Evolutionary conservation across 2,329 filamentous ascomycete species (phyloP), one percentile per base, ranked within the genome.

Genomic region (Aspergillus uvarum): DNA sequence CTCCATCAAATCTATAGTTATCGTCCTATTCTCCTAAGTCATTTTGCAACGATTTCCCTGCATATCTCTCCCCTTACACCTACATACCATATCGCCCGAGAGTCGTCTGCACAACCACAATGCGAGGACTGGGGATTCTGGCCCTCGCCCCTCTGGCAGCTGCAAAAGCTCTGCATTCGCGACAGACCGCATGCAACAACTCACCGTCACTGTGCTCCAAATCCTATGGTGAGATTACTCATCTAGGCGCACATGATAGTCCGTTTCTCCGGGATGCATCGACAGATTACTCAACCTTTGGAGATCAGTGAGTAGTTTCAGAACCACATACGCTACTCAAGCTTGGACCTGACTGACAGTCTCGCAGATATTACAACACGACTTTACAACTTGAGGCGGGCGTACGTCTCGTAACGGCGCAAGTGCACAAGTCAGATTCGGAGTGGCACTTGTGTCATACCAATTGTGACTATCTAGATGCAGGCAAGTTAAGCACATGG

Each of bases 231-330:
- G 86, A 89, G 66, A 84, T 95, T 67, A 93, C 90, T 3, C 84
- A 93, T 73, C 85, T 94, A 70, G 90, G 90, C 22, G 89, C 89
- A 19, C 90, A 93, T 77, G 84, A 92, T 76, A 87, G 85, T 62
- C 82, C 89, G 11, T 93, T 92, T 72, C 74, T 92, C 48, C 82
- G 89, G 53, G 87, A 91, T 68, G 73, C 78, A 26, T 82, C 81
- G 58, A 89, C 86, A 0, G 79, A 77, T 61, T 85, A 88, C 73
- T 86, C 85, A 26, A 74, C 86, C 2, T 83, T 87, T 2, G 89
- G 88, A 5, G 90, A 92, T 73, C 90, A 93, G 76, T 91, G 81
- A 68, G 73, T 69, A 53, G 26, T n/a, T 24, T 21, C 24, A 26
- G 38, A 24, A 7, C 21, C 51, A 19, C 32, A 53, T 19, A 16